Evolutionary conservation across 257 asterid species (phyloP), one percentile per base, ranked within the genome.

Genomic region (Knoxia roxburghii): DNA sequence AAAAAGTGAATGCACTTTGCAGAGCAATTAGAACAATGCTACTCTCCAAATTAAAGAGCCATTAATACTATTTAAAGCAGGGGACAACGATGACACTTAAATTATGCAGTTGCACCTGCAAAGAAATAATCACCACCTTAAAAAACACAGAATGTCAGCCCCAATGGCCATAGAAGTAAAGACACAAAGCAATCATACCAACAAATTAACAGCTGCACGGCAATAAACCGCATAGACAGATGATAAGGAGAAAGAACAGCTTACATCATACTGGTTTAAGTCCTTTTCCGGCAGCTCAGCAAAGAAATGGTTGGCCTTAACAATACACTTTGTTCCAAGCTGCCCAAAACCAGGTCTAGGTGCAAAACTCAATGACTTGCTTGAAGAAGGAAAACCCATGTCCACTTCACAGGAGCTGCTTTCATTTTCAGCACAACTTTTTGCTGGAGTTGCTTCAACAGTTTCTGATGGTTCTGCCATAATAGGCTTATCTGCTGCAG

Each of bases 231-330:
- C 63, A 56, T 39, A 67, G 59, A 48, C 40, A 61, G 74, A 58
- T 64, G 32, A 63, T 57, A 56, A 33, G 66, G 48, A 54, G 39
- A 15, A 61, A 74, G 51, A 72, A 69, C 27, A 71, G 62, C 95
- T 88, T 84, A 94, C 99, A 87, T 94, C 97, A 83, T 94, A 94
- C 64, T 94, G 97, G 76, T 83, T 89, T 75, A 94, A 81, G 75
- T 94, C 99, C 86, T 94, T 94, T 81, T 90, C 79, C 33, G 99
- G 98, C 70, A 94, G 76, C 74, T 90, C 96, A 39, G 96, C 93
- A 68, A 87, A 78, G 86, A 94, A 94, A 86, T 94, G 96, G 83
- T 94, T 94, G 62, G 99, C 99, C 85, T 94, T 94, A 40, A 94
- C 99, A 64, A 90, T 82, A 71, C 99, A 94, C 73, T 78, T 94